Evolutionary conservation across 345 rosid species (phyloP), one percentile per base, ranked within the genome.

Genomic region (Carallia pectinifolia): DNA sequence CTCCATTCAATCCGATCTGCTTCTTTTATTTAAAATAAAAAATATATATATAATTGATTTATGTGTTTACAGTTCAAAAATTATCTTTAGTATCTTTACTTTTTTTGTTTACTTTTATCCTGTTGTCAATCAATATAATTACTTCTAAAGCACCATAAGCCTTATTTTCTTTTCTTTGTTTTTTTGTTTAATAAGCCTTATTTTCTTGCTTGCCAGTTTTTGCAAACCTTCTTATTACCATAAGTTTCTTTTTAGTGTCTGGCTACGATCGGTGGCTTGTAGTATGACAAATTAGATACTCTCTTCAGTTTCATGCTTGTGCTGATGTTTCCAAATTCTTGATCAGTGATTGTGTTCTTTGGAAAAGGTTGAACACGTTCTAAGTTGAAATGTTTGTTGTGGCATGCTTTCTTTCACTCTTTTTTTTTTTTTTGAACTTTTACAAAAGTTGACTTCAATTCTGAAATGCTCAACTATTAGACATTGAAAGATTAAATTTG

Each of bases 371-470:
- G 29, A 52, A 48, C 36, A 4, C 33, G 17, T 40, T 63, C 23
- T 39, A 31, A 63, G 66, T 3, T 15, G 54, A 63, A 17, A 12
- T 4, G n/a, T 29, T 44, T 23, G 13, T 1, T 44, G 50, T 44
- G 50, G 16, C 19, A 55, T 30, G 36, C 31, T 63, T 64, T 44
- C 5, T 6, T 39, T 71, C 19, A 5, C 23, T 23, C 23, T 23
- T 23, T 18, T 36, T 31, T 15, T 12, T 44, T 65, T 72, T 38
- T 13, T 31, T 66, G 10, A 47, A 48, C 48, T 48, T 60, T 61
- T 58, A 48, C 38, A 61, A 73, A 36, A 48, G 56, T 23, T 60
- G 66, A 53, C 58, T 27, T 53, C 64, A 58, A n/a, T 71, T 67
- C 71, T 58, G 50, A 10, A 40, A 17, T 59, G 10, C 48, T 40